These are phyloP conservation scores for Neonectria neomacrospora DNA, from an alignment of 2,329 filamentous ascomycete species.

Conservation along the genomic window DNA sequence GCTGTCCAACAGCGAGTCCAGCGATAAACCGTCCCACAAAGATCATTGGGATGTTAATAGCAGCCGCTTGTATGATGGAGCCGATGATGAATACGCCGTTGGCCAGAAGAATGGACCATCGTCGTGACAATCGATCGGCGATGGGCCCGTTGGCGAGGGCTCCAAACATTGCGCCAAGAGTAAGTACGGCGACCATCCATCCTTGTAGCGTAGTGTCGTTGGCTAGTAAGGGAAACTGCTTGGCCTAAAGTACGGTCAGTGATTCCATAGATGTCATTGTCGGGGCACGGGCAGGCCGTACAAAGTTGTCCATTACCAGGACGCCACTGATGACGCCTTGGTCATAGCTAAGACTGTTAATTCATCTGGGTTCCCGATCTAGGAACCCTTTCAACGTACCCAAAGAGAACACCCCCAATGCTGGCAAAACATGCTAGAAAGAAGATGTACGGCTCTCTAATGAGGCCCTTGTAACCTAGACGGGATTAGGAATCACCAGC, in stretches of 20 bases:
- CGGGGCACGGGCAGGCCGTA: neutral
- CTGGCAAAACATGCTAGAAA: slow-evolving; percentile 20
- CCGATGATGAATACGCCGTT: slow-evolving; percentile 39
- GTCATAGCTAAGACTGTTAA: slow-evolving; percentile 10
- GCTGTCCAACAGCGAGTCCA: slow-evolving; percentile 19
- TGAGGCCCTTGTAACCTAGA: slow-evolving; percentile 17
- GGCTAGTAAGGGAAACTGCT: slow-evolving; percentile 17
- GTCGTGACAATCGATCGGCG: slow-evolving; percentile 42
- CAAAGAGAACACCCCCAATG: slow-evolving; percentile 19
- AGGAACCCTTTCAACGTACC: neutral
- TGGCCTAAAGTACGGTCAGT: slow-evolving; percentile 6
- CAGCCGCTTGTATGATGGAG: slow-evolving; percentile 22
- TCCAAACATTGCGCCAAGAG: slow-evolving; percentile 58
- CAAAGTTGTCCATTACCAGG: slow-evolving; percentile 22
- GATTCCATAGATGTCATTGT: no score
- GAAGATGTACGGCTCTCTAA: slow-evolving; percentile 22
- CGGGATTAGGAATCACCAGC: neutral
- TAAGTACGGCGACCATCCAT: slow-evolving; percentile 56
- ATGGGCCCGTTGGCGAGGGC: slow-evolving; percentile 52
- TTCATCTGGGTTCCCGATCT: neutral
- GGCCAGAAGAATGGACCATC: slow-evolving; percentile 44
- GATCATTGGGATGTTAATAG: slow-evolving; percentile 23
- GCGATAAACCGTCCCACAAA: slow-evolving; percentile 19
- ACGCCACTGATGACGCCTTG: slow-evolving; percentile 23
- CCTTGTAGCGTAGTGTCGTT: slow-evolving; percentile 16